Percentiles rank a stretch among this genome's conserved stretches.
phyloP scores from a whole-genome alignment of 176 grass and related monocot genomes.

The Oryza punctata region DNA sequence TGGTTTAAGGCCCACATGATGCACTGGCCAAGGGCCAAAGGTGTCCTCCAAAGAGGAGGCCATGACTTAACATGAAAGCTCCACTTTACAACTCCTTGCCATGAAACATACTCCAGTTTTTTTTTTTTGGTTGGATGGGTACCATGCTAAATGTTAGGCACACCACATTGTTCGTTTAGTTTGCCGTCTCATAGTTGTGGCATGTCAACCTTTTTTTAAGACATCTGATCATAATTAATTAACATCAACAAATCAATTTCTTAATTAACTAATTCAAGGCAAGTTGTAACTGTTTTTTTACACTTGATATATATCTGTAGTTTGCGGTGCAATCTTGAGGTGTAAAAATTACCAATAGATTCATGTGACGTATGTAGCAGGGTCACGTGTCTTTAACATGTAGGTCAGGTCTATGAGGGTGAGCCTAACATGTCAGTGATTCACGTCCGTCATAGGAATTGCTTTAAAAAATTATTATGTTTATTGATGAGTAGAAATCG shows the following conservation, averaged over 20 bases:
- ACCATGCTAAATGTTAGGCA: not conserved
- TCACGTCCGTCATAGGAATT: too few relatives aligned
- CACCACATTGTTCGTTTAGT: not conserved
- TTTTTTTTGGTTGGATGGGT: not conserved
- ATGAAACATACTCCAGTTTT: not conserved
- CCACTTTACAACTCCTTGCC: constrained; percentile 41
- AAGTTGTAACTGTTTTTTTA: too few relatives aligned
- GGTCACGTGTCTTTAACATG: too few relatives aligned
- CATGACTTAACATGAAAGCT: constrained; percentile 59
- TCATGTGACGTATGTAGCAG: too few relatives aligned
- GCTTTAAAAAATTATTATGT: too few relatives aligned
- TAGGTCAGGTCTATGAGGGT: too few relatives aligned
- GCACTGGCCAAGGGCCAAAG: constrained; percentile 34
- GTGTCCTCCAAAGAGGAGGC: constrained; percentile 61
- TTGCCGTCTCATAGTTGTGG: not conserved
- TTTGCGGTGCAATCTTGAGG: too few relatives aligned
- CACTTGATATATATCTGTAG: too few relatives aligned
- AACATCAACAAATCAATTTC: not conserved
- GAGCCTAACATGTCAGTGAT: too few relatives aligned
- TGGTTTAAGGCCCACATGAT: constrained; percentile 45
- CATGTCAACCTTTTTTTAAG: not conserved
- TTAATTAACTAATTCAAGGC: too few relatives aligned
- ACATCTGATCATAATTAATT: not conserved
- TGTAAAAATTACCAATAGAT: too few relatives aligned
- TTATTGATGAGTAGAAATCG: too few relatives aligned